Evolutionary conservation across 2,329 filamentous ascomycete genomes (phyloP), one percentile per base, ranked within the genome.

Genomic region (Phialophora chinensis): DNA sequence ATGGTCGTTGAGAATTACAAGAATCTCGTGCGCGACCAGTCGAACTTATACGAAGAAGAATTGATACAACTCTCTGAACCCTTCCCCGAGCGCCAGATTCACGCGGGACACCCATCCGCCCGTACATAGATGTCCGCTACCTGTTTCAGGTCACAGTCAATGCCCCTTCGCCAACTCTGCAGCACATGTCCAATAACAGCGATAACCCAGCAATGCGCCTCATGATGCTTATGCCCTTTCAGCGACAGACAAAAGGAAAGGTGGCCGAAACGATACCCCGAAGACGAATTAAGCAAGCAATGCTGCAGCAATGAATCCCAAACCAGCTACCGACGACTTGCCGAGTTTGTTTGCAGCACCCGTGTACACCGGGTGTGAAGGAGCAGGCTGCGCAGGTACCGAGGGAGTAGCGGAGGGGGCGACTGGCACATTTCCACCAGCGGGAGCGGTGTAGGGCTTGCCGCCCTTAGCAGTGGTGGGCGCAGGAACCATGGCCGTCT

Each of bases 401-500:
- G 47, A 50, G 5, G 38, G 14, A 12, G 58, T 17, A 42, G 47
- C 33, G 6, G 59, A 53, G 25, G 59, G 59, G 17, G 53, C 53
- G 17, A 55, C 53, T 29, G 70, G 58, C n/a, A 65, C 55, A 20
- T 67, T 66, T 17, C 67, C 68, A 44, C 61, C 56, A 25, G 67
- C 31, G 8, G 69, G 63, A 47, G 63, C 62, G 2, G 69, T 67
- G 42, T 68, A 62, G 35, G 67, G 67, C 23, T 54, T 63, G 50
- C 63, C 55, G n/a, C 64, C 64, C 50, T 25, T 49, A 56, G 52
- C 49, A n/a, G 52, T 60, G 17, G 62, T 65, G 31, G 61, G 57
- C 23, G 57, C 62, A 20, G 69, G 69, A 33, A 60, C 63, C 31
- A 66, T 65, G 23, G 70, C 64, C 23, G 66, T 69, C 50, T 69